These are phyloP conservation scores for Paramecium tetraurelia DNA, from an alignment of 73 alveolate species.

Conservation along the genomic window DNA sequence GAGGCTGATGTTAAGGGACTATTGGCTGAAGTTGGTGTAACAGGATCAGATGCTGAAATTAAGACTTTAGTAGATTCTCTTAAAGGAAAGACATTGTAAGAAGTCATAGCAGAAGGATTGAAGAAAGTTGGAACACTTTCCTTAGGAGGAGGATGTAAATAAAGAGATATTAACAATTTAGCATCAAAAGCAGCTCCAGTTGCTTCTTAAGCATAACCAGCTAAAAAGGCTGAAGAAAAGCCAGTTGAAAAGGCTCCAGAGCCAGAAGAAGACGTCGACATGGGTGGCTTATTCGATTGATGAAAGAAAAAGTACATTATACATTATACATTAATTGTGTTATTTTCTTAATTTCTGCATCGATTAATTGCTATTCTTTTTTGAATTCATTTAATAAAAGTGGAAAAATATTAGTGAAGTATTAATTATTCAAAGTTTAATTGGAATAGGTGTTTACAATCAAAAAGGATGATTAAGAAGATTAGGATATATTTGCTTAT, in stretches of 20 bases:
- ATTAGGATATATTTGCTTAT: no score
- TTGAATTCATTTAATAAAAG: neutral
- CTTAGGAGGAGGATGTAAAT: slow-evolving; percentile 28
- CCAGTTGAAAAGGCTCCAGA: slow-evolving; percentile 52
- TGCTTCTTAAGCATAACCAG: neutral
- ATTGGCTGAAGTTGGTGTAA: slow-evolving; percentile 13
- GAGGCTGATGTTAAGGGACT: slow-evolving; percentile 30
- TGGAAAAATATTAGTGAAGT: neutral
- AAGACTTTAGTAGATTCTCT: neutral
- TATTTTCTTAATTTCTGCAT: neutral
- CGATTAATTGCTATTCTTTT: neutral
- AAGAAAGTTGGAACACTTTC: neutral
- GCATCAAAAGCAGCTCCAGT: neutral
- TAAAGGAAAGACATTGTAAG: neutral
- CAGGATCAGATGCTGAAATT: neutral
- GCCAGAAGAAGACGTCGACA: slow-evolving; percentile 49
- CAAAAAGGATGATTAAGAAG: no score
- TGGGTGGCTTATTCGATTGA: slow-evolving; percentile 54
- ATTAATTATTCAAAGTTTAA: neutral
- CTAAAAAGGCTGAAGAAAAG: neutral
- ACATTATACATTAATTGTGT: neutral
- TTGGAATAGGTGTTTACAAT: no score
- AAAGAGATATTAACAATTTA: neutral
- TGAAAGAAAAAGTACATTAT: neutral
- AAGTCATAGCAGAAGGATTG: slow-evolving; percentile 7